Conservation (phyloP, 495 filamentous ascomycete species). For the Cercophora samala region DNA sequence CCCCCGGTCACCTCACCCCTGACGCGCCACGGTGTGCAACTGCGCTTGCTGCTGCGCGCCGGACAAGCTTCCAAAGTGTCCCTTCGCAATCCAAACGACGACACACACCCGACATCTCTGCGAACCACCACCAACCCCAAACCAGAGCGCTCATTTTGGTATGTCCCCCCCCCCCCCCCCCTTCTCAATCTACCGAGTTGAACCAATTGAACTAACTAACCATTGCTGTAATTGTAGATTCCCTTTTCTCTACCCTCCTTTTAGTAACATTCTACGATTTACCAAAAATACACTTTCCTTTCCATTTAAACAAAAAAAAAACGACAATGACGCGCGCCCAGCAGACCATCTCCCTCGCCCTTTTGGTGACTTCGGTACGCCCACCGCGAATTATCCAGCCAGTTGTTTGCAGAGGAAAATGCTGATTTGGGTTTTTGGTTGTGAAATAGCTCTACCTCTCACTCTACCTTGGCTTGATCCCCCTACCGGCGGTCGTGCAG, state of each 20-base stretch:
- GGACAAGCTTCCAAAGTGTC: background rate
- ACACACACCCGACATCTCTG: too few relatives aligned
- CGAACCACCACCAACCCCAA: background rate
- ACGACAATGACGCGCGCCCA: conserved; percentile 83
- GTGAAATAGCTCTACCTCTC: conserved; percentile 73
- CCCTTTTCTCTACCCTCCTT: too few relatives aligned
- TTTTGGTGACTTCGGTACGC: conserved; percentile 80
- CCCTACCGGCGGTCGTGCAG: conserved; percentile 71
- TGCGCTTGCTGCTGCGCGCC: background rate
- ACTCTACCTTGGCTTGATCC: conserved; percentile 79
- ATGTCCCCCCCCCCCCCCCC: background rate
- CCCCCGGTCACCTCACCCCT: background rate
- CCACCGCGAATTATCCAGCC: background rate
- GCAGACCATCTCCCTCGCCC: conserved; percentile 81
- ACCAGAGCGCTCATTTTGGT: background rate
- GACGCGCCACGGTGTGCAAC: background rate
- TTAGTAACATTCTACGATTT: too few relatives aligned
- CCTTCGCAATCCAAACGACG: background rate
- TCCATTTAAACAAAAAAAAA: background rate
- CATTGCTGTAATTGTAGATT: too few relatives aligned
- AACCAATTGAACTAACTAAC: too few relatives aligned
- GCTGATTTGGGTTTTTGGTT: too few relatives aligned
- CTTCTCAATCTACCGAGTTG: too few relatives aligned
- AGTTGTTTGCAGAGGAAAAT: too few relatives aligned
- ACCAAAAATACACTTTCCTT: background rate